Conservation (phyloP, 1,139 yeast genomes). For the Pneumocystis sp. region DNA sequence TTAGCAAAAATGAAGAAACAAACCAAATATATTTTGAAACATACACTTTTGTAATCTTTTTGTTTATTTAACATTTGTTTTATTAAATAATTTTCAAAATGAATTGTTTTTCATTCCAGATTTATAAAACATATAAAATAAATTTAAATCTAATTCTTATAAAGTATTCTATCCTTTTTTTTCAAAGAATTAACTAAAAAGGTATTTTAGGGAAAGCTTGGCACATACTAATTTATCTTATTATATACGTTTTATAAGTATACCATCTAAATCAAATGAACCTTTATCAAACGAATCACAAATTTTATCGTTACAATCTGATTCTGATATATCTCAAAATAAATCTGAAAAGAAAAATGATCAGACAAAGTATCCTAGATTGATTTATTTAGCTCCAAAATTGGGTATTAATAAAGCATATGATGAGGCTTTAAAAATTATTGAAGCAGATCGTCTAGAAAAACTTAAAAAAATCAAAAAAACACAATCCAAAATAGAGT, state of each 20-base stretch:
- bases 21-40: not conserved
- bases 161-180: not conserved
- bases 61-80: not conserved
- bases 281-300: not conserved
- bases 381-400: constrained; percentile 10
- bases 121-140: not conserved
- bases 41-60: not conserved
- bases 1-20: not conserved
- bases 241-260: not conserved
- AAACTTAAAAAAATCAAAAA: constrained; percentile 9
- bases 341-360: not conserved
- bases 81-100: not conserved
- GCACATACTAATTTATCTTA: not conserved
- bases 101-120: not conserved
- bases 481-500: constrained; percentile 7
- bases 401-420: constrained; percentile 14
- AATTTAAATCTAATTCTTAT: not conserved
- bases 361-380: constrained; percentile 4
- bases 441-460: constrained; percentile 10
- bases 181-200: not conserved
- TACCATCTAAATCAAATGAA: not conserved
- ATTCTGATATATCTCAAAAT: not conserved
- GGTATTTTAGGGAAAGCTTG: not conserved
- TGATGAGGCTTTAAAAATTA: constrained; percentile 13
- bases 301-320: not conserved